Conservation (phyloP, 805 yeast genomes). For the Suhomyces pyralidae region DNA sequence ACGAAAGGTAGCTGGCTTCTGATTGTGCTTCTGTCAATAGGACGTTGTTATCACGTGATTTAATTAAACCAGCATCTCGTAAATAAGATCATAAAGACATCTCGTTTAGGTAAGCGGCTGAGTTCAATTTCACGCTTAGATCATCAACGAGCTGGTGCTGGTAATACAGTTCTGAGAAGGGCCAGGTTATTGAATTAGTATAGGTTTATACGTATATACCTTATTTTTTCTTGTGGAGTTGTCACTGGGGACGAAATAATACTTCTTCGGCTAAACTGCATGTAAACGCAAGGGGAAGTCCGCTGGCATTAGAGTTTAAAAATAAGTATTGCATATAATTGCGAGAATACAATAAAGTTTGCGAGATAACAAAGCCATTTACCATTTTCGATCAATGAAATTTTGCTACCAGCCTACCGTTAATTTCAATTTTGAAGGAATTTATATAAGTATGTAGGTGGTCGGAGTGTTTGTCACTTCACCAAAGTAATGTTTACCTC, state of each 20-base stretch:
- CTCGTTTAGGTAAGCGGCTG: too few relatives aligned
- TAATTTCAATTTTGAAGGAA: background rate
- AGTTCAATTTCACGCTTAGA: too few relatives aligned
- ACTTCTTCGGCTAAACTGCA: background rate
- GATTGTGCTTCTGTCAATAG: background rate
- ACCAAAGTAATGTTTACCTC: background rate
- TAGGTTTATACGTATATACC: too few relatives aligned
- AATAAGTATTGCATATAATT: background rate
- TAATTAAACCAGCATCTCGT: background rate
- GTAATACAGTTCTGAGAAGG: too few relatives aligned
- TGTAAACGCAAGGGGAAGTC: background rate
- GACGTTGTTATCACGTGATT: background rate
- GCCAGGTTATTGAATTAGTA: too few relatives aligned
- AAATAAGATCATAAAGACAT: background rate
- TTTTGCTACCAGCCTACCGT: background rate
- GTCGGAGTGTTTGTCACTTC: background rate
- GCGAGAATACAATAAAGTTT: background rate
- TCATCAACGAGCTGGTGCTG: too few relatives aligned
- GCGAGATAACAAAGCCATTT: background rate
- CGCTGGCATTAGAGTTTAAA: background rate
- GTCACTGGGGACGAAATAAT: background rate
- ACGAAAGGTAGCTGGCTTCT: background rate
- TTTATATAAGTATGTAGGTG: background rate
- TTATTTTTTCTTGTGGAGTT: too few relatives aligned
- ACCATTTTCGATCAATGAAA: background rate